Evolutionary conservation across 2,329 filamentous ascomycete species (phyloP).

Genomic region (Aspergillus sp.): DNA sequence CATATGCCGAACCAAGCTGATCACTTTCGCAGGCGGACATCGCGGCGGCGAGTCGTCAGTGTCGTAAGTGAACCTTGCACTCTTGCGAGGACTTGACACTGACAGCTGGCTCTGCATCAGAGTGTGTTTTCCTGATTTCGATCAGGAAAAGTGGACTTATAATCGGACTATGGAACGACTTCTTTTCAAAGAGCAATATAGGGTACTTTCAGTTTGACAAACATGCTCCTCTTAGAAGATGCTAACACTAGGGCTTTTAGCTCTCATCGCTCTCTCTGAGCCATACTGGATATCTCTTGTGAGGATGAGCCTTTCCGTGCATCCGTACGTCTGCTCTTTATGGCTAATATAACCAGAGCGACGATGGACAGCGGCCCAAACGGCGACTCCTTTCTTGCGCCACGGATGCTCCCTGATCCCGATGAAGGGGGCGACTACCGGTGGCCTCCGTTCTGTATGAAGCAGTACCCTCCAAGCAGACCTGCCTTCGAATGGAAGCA

Average conservation of each 20-base stretch:
- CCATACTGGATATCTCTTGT: conserved; percentile 41
- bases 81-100: conserved; percentile 14
- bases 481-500: background rate
- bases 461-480: background rate
- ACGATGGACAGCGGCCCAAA: conserved; percentile 42
- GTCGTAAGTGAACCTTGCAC: conserved; percentile 32
- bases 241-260: conserved; percentile 24
- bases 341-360: conserved; percentile 33
- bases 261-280: conserved; percentile 43
- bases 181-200: conserved; percentile 37
- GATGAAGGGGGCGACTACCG: conserved; percentile 38
- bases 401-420: conserved; percentile 36
- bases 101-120: conserved; percentile 23
- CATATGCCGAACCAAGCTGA: conserved; percentile 21
- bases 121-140: conserved; percentile 38
- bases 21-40: conserved; percentile 30
- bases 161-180: conserved; percentile 38
- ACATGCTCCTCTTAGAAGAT: background rate
- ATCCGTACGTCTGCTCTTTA: background rate
- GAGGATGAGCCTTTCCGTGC: conserved; percentile 18
- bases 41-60: conserved; percentile 35
- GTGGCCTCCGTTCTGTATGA: conserved; percentile 37
- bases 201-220: conserved; percentile 27
- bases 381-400: conserved; percentile 38
- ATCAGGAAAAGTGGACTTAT: conserved; percentile 38